Base-by-base conservation (phyloP, 2,329 filamentous ascomycete species). In the Torrubiellomyces zombiae region DNA sequence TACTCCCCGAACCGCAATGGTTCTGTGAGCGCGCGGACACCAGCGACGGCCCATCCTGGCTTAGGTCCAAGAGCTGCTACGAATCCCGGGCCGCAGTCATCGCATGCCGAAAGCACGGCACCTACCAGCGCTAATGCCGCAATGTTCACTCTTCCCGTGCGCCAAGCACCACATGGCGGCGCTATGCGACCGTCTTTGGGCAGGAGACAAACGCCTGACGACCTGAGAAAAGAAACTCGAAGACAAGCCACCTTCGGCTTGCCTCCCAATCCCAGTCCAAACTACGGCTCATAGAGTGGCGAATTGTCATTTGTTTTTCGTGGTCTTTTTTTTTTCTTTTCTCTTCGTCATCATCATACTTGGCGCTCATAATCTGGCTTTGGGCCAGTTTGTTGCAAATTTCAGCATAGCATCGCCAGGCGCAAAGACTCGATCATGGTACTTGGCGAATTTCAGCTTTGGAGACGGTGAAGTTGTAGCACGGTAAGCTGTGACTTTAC, bases 71-170 rank as follows among this genome's bases (percentile, higher is more conserved):
- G 67, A 47, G 55, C 60, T 34, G 48, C 45, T 19, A 56, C 63
- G 21, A 62, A 60, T 34, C 65, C 64, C 19, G 55, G 65, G 31
- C 64, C 63, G 16, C 62, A 60, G 39, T 49, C 53, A 9, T 35
- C 45, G 14, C 43, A 45, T 12, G 35, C 48, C 3, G 56, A 58
- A 11, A 51, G 35, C 29, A 39, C 43, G 30, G 51, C 39, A 16
- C 51, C 48, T 27, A 43, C 52, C 27, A 61, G 58, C 35, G 53
- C 56, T 21, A 58, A 51, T 31, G 50, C 51, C 25, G 46, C 56
- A 10, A 67, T 64, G 3, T 74, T 75, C 28, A 65, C 61, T 18
- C 53, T 82, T 24, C 73, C 76, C 1, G 63, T 77, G 29, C 66
- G 75, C 23, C 60, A 66, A 21, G 71, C 63, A 16, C 68, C 72